These are phyloP conservation scores for Jaminaea rosea DNA, from an alignment of 1,284 basidiomycete species.

Conservation along the genomic window DNA sequence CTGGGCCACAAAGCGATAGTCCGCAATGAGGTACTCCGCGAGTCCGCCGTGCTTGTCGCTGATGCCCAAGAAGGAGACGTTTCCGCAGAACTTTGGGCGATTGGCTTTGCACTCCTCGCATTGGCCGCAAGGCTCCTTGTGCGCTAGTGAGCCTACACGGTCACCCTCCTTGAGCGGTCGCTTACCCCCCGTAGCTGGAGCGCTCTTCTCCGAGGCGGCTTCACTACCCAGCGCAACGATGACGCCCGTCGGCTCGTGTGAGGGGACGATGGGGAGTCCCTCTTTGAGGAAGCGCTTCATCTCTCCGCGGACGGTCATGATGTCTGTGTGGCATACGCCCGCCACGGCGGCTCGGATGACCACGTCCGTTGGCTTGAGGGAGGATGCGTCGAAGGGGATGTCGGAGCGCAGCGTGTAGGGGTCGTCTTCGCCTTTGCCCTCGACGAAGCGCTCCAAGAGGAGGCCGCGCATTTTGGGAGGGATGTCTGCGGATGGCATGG, in stretches of 20 bases:
- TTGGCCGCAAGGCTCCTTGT: conserved; percentile 6
- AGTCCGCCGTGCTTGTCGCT: conserved; percentile 6
- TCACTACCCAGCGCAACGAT: conserved; percentile 6
- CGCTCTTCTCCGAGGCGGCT: not conserved
- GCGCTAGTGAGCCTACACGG: conserved; percentile 8
- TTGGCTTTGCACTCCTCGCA: conserved; percentile 9
- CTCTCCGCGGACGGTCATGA: conserved; percentile 10
- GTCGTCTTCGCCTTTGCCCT: conserved; percentile 4
- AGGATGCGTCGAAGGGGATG: conserved; percentile 1
- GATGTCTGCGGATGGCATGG: not conserved
- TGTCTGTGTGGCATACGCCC: conserved; percentile 9
- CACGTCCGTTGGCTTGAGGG: conserved; percentile 3
- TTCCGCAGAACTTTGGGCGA: conserved; percentile 4
- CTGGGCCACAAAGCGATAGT: not conserved
- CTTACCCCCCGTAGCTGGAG: not conserved
- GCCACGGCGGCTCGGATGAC: not conserved
- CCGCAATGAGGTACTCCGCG: conserved; percentile 6
- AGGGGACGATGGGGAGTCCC: conserved; percentile 7
- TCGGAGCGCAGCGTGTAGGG: conserved; percentile 5
- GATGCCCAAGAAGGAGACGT: not conserved
- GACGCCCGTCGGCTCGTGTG: conserved; percentile 12
- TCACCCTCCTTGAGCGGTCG: conserved; percentile 9
- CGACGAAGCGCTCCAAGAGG: conserved; percentile 4
- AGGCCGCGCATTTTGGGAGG: conserved; percentile 7
- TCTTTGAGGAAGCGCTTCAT: conserved; percentile 7